Conservation (phyloP, 139 green algal species). For the Micromonas commoda region DNA sequence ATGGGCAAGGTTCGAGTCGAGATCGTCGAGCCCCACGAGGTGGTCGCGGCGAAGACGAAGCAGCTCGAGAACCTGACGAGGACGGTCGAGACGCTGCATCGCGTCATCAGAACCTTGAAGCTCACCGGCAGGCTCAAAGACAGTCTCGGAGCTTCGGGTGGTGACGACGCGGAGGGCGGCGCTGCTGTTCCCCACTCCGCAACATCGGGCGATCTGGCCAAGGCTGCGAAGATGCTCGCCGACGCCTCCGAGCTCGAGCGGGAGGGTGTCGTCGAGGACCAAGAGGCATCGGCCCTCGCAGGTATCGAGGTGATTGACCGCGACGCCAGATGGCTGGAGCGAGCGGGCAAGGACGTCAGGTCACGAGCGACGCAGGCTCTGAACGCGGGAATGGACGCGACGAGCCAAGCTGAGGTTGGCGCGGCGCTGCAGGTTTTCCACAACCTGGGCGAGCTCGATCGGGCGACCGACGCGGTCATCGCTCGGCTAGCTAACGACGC, state of each 20-base stretch:
- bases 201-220: neutral
- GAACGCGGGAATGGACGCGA: conserved; percentile 58
- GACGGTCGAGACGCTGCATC: neutral
- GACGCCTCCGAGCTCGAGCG: neutral
- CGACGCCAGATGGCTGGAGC: neutral
- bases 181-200: no score
- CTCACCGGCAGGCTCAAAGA: neutral
- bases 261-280: neutral
- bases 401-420: conserved; percentile 81
- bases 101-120: neutral
- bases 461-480: neutral
- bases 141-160: no score
- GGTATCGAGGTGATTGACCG: neutral
- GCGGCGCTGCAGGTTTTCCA: conserved; percentile 81
- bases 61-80: neutral
- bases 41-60: neutral
- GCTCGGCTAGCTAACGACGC: conserved; percentile 18
- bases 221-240: neutral
- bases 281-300: neutral
- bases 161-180: no score
- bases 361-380: conserved; percentile 38
- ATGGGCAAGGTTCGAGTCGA: neutral
- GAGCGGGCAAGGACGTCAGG: neutral
- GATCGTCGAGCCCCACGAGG: neutral
- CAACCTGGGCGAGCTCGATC: conserved; percentile 69